phyloP scores from a whole-genome alignment of 345 rosid genomes.

The Heritiera littoralis region DNA sequence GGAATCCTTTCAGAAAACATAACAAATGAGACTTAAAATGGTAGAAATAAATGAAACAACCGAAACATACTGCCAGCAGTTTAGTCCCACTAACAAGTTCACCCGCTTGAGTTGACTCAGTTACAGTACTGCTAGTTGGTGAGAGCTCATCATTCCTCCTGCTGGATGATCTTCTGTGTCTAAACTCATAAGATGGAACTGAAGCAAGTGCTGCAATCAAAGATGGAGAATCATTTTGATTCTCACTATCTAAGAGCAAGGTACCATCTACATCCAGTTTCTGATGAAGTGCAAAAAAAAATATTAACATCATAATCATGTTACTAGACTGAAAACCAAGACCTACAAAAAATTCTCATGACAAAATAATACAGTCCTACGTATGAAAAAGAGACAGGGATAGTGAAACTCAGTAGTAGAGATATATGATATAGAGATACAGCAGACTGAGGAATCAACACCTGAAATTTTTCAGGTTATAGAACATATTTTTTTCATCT shows the following conservation, averaged over 20 bases:
- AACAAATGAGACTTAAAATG: constrained; percentile 2
- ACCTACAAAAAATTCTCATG: background rate
- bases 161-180: constrained; percentile 75
- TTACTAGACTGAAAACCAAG: background rate
- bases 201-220: constrained; percentile 44
- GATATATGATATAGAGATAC: background rate
- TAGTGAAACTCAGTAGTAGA: background rate
- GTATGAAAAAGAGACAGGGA: background rate
- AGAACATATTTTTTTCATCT: background rate
- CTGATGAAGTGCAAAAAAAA: constrained; percentile 38
- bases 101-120: constrained; percentile 71
- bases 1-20: background rate
- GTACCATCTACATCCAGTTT: constrained; percentile 59
- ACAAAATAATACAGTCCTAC: background rate
- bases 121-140: constrained; percentile 54
- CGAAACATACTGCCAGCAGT: constrained; percentile 40
- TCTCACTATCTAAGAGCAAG: constrained; percentile 61
- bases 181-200: constrained; percentile 58
- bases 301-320: constrained; percentile 9
- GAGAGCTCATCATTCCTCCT: constrained; percentile 80
- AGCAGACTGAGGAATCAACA: background rate
- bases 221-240: constrained; percentile 50
- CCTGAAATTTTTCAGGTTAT: background rate
- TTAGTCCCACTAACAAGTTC: constrained; percentile 52
- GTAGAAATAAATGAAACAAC: constrained; percentile 10